A percentile compares a stretch with the other conserved stretches of the same genome.
Evolutionary conservation across 75 land plant genomes (phyloP).

Genomic region (Selaginella moellendorffii): DNA sequence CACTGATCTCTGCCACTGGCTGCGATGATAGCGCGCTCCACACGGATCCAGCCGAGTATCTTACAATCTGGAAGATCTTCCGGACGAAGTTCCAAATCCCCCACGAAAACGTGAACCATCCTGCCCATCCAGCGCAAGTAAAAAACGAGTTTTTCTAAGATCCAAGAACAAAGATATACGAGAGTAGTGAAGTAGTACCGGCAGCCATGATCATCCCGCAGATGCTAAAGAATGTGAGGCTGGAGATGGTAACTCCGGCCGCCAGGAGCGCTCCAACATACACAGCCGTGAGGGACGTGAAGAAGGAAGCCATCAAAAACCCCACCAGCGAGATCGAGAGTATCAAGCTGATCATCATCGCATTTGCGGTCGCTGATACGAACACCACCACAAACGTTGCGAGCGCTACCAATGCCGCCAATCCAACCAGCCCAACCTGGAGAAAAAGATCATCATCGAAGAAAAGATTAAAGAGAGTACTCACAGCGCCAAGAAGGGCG

Average conservation of each 20-base stretch:
- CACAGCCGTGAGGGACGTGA: slow-evolving; percentile 46
- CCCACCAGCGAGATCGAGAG: slow-evolving; percentile 79
- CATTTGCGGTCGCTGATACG: slow-evolving; percentile 58
- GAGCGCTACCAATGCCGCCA: background rate
- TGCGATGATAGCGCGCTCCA: no score
- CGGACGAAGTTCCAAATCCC: background rate
- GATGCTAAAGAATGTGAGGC: slow-evolving; percentile 40
- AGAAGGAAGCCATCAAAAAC: slow-evolving; percentile 67
- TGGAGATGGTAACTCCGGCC: slow-evolving; percentile 44
- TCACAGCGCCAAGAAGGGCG: background rate
- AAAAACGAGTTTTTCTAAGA: background rate
- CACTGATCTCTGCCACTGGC: no score
- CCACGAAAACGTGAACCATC: background rate
- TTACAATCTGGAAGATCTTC: background rate
- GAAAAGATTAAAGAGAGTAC: background rate
- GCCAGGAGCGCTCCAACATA: slow-evolving; percentile 57
- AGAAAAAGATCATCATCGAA: background rate
- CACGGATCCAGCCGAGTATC: no score
- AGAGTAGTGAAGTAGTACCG: no score
- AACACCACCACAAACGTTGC: slow-evolving; percentile 45
- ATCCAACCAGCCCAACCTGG: background rate
- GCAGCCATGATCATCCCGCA: slow-evolving; percentile 48
- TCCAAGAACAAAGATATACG: background rate
- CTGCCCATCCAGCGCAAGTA: background rate
- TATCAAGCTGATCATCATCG: slow-evolving; percentile 52